Percentiles rank a stretch among this genome's conserved stretches.
phyloP scores from a whole-genome alignment of 306 rosid species.

The Senna siamea region DNA sequence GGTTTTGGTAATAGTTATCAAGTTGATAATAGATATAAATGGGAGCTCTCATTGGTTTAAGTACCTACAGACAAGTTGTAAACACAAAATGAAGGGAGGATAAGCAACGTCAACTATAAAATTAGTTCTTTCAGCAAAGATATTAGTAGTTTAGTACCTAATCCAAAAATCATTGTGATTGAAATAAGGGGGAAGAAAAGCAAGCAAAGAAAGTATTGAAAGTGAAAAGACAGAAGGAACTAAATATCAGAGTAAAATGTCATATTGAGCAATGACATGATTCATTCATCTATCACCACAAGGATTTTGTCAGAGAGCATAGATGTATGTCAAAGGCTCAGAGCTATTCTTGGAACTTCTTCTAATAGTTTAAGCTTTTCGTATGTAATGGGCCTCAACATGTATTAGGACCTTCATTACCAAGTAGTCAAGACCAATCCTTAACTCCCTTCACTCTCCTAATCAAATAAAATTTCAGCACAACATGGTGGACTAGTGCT shows the following conservation, averaged over 20 bases:
- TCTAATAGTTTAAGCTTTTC: background rate
- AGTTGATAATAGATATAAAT: constrained; percentile 87
- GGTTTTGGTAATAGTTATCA: constrained; percentile 95
- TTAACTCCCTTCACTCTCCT: background rate
- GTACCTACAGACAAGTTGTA: constrained; percentile 57
- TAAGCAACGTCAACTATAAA: constrained; percentile 25
- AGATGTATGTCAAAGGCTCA: background rate
- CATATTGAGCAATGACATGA: constrained; percentile 25
- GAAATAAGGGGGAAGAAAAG: constrained; percentile 24
- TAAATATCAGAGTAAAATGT: constrained; percentile 22
- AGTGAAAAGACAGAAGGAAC: constrained; percentile 9
- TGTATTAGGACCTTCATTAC: background rate
- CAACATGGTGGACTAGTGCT: background rate
- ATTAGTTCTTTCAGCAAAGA: constrained; percentile 22
- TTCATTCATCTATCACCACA: constrained; percentile 10
- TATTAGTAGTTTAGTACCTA: constrained; percentile 8
- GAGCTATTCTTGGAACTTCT: background rate
- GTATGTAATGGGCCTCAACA: background rate
- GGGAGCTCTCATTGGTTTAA: constrained; percentile 87
- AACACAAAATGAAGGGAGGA: constrained; percentile 29
- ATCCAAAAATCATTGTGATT: constrained; percentile 23
- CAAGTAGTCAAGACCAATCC: background rate
- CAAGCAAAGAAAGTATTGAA: constrained; percentile 9
- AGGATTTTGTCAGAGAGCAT: background rate
- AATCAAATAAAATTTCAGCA: background rate